Percentiles rank a stretch among this genome's conserved stretches.
phyloP scores from a whole-genome alignment of 164 flowering plant genomes.

The Cinnamomum chago region DNA sequence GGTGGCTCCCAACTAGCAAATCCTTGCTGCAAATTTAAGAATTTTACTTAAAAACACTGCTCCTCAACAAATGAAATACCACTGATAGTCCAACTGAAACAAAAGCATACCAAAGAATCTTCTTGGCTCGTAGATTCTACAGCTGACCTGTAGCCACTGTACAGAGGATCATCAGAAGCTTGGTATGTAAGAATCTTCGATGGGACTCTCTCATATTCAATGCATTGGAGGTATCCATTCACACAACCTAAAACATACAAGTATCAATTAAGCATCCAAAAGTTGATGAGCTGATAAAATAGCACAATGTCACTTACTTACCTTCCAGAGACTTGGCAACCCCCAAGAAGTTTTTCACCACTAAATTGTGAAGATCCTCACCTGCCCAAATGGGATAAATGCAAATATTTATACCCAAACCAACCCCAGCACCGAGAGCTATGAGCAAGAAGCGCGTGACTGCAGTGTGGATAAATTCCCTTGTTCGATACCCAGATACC shows the following conservation, averaged over 20 bases:
- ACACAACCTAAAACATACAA: conserved; percentile 53
- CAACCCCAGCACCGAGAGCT: conserved; percentile 64
- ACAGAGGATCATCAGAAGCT: conserved; percentile 73
- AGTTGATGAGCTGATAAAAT: conserved; percentile 5
- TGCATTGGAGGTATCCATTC: conserved; percentile 58
- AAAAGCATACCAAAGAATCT: conserved; percentile 48
- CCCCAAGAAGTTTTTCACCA: conserved; percentile 65
- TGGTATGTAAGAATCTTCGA: conserved; percentile 77
- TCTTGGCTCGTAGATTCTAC: conserved; percentile 75
- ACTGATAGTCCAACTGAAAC: background rate
- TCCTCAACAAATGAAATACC: too few relatives aligned
- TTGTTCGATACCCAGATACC: conserved; percentile 60
- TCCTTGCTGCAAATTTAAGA: conserved; percentile 38
- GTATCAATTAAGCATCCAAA: conserved; percentile 44
- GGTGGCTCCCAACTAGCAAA: conserved; percentile 96
- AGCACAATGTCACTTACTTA: background rate
- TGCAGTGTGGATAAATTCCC: conserved; percentile 63
- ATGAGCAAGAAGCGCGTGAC: conserved; percentile 66
- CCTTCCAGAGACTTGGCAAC: conserved; percentile 48
- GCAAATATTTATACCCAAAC: conserved; percentile 55
- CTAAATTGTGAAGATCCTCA: conserved; percentile 79
- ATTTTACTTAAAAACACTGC: background rate
- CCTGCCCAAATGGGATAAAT: conserved; percentile 94
- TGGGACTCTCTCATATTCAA: conserved; percentile 72
- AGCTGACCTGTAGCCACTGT: conserved; percentile 75